phyloP scores from a whole-genome alignment of 176 grass and related monocot species.

The Triticum dicoccoides region DNA sequence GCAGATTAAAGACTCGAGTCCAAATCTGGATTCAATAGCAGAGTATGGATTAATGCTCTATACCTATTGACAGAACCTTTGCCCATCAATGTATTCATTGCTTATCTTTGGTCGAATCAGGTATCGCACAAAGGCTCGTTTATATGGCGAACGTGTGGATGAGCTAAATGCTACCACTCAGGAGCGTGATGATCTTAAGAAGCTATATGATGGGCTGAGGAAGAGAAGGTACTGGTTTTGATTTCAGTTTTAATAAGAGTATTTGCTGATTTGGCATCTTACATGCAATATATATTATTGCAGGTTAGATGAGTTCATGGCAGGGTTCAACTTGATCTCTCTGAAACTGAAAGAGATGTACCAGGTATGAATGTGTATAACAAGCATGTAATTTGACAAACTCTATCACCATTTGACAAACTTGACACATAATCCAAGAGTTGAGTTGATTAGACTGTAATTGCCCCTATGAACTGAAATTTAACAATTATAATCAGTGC shows the following conservation, averaged over 20 bases:
- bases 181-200: conserved; percentile 93
- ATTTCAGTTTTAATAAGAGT: conserved; percentile 1
- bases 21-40: conserved; percentile 96
- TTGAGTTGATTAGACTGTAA: not conserved
- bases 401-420: not conserved
- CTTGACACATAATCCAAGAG: not conserved
- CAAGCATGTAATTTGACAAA: not conserved
- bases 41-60: conserved; percentile 55
- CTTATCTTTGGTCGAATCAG: conserved; percentile 46
- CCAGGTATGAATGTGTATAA: conserved; percentile 54
- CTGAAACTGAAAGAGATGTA: conserved; percentile 99
- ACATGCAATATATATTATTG: conserved; percentile 25
- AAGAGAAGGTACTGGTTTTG: conserved; percentile 58
- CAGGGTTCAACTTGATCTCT: conserved; percentile 92
- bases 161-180: conserved; percentile 83
- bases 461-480: not conserved
- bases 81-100: conserved; percentile 9
- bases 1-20: conserved; percentile 91
- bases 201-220: conserved; percentile 71
- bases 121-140: conserved; percentile 62
- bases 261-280: not conserved
- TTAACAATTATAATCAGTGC: not conserved
- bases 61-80: not conserved
- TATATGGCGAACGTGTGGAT: conserved; percentile 74
- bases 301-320: conserved; percentile 99